Percentiles rank a stretch among this genome's conserved stretches.
Conservation (phyloP, 306 rosid genomes). For the Gynostemma pentaphyllum region DNA sequence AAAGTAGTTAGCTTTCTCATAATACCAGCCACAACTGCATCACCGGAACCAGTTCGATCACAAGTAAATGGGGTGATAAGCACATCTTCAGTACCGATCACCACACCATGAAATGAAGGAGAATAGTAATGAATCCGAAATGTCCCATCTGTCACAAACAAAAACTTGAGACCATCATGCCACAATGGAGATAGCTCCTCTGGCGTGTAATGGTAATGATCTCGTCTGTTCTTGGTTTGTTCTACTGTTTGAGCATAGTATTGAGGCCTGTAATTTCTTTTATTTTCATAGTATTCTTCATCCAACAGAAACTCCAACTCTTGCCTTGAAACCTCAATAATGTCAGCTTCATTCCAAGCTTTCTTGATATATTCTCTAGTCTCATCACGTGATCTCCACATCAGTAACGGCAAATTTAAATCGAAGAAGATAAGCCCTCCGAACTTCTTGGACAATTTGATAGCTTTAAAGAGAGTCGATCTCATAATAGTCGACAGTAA, state of each 20-base stretch:
- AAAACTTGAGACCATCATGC: conserved; percentile 56
- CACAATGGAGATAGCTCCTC: conserved; percentile 75
- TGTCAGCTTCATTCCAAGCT: conserved; percentile 74
- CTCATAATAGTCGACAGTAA: conserved; percentile 26
- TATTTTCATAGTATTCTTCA: conserved; percentile 56
- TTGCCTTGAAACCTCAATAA: conserved; percentile 65
- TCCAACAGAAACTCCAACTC: conserved; percentile 90
- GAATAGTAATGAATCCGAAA: conserved; percentile 71
- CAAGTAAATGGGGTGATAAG: conserved; percentile 89
- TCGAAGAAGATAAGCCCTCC: conserved; percentile 61
- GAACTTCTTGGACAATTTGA: conserved; percentile 31
- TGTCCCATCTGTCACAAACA: conserved; percentile 82
- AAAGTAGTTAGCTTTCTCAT: conserved; percentile 69
- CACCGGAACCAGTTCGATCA: conserved; percentile 95
- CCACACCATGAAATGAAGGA: conserved; percentile 61
- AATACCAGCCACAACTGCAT: conserved; percentile 85
- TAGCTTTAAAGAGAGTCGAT: conserved; percentile 29
- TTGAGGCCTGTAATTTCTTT: conserved; percentile 63
- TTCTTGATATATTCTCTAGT: conserved; percentile 46
- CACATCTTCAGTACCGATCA: conserved; percentile 87
- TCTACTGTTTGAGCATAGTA: conserved; percentile 61
- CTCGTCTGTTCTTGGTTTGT: conserved; percentile 55
- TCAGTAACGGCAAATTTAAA: conserved; percentile 55
- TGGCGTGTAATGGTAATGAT: conserved; percentile 63
- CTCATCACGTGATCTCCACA: conserved; percentile 73